phyloP scores from a whole-genome alignment of 345 rosid species.

The Euphorbia pulcherrima region DNA sequence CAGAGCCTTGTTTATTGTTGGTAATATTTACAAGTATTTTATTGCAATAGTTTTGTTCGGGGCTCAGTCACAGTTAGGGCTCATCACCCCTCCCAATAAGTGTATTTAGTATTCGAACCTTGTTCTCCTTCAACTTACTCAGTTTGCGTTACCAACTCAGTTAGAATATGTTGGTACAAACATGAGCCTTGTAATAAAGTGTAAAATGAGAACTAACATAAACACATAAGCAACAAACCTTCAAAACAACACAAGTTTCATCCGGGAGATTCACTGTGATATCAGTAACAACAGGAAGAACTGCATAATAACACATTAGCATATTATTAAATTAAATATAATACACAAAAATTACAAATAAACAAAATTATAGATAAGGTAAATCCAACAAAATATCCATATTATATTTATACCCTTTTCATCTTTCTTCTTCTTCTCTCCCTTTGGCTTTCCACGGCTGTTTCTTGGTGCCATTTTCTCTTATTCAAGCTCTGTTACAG shows the following conservation, averaged over 20 bases:
- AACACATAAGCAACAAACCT: conserved; percentile 47
- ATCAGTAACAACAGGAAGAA: conserved; percentile 83
- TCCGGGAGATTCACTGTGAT: conserved; percentile 79
- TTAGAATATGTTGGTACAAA: no score
- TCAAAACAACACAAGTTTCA: conserved; percentile 62
- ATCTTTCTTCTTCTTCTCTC: conserved; percentile 97
- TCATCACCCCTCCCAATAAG: no score
- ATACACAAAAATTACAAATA: not conserved
- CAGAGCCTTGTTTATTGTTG: no score
- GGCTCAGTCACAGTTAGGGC: no score
- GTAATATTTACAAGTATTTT: no score
- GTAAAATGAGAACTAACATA: not conserved
- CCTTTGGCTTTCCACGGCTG: conserved; percentile 83
- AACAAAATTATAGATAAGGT: not conserved
- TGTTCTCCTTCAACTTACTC: no score
- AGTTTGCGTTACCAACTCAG: no score
- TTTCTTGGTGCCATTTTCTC: conserved; percentile 85
- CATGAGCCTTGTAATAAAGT: not conserved
- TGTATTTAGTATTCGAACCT: no score
- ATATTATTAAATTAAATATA: no score
- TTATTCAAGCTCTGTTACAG: no score
- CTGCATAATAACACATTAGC: conserved; percentile 47
- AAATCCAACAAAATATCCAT: not conserved
- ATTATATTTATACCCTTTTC: conserved; percentile 59
- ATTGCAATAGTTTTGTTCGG: no score